These are phyloP conservation scores for Fraxinus sp. DNA, from an alignment of 305 asterid genomes.

Conservation along the genomic window DNA sequence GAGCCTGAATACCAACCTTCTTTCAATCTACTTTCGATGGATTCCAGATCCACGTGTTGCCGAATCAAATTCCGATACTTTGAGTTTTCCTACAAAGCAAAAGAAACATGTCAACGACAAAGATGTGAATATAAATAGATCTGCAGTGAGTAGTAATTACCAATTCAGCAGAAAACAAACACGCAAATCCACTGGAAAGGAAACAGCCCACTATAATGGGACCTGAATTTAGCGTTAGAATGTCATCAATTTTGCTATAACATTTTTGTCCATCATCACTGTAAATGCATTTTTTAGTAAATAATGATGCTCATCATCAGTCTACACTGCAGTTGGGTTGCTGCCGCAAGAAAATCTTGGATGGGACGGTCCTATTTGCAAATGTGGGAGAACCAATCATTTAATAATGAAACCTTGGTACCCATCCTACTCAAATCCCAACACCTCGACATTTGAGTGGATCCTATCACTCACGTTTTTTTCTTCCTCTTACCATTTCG, in stretches of 20 bases:
- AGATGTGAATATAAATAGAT: background rate
- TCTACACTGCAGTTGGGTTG: background rate
- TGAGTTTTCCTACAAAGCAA: constrained; percentile 46
- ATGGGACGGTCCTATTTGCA: background rate
- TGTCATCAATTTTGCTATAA: background rate
- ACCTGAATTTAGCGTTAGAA: background rate
- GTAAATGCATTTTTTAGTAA: background rate
- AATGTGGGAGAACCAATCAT: background rate
- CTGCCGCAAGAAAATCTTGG: background rate
- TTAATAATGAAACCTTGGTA: background rate
- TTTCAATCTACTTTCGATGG: constrained; percentile 48
- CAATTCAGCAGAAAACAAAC: background rate
- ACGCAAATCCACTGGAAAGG: background rate
- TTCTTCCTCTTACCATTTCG: background rate
- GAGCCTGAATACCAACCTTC: constrained; percentile 51
- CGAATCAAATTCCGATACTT: constrained; percentile 47
- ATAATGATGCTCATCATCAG: background rate
- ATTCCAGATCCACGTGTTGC: constrained; percentile 58
- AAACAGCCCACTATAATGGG: background rate
- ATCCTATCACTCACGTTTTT: background rate
- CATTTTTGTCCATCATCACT: background rate
- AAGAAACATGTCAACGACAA: background rate
- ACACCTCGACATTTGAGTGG: background rate
- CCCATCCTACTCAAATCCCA: background rate
- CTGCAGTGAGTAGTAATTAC: background rate